Conservation (phyloP, 257 asterid genomes). For the Nicotiana tabacum region DNA sequence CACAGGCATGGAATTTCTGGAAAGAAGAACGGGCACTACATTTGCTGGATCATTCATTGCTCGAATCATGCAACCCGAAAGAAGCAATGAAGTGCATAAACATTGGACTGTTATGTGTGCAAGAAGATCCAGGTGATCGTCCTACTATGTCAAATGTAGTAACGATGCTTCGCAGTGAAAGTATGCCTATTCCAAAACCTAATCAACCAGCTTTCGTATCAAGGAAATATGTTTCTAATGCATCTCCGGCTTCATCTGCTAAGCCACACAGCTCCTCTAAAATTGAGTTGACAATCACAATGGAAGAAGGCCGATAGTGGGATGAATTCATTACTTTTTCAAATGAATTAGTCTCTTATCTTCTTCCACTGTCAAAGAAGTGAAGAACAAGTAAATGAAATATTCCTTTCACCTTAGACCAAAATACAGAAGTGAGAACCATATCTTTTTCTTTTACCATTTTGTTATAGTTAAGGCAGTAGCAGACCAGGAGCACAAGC, state of each 20-base stretch:
- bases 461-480: not conserved
- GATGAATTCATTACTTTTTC: not conserved
- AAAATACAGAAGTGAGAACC: not conserved
- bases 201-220: constrained; percentile 19
- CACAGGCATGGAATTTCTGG: constrained; percentile 36
- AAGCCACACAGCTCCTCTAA: not conserved
- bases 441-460: not conserved
- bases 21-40: constrained; percentile 15
- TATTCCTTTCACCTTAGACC: not conserved
- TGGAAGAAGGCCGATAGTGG: constrained; percentile 4
- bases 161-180: constrained; percentile 19
- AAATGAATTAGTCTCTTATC: not conserved
- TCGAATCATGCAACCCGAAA: constrained; percentile 5
- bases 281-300: constrained; percentile 7
- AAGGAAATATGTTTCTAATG: constrained; percentile 2
- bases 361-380: not conserved
- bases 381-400: not conserved
- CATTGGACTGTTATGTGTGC: constrained; percentile 28
- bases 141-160: constrained; percentile 28
- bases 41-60: constrained; percentile 5
- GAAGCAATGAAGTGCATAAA: constrained; percentile 24
- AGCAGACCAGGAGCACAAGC: not conserved
- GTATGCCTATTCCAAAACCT: constrained; percentile 16
- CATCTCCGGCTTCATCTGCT: not conserved
- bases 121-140: constrained; percentile 27